These are phyloP conservation scores for Colletotrichum viniferum DNA, from an alignment of 2,329 filamentous ascomycete species.

Conservation along the genomic window DNA sequence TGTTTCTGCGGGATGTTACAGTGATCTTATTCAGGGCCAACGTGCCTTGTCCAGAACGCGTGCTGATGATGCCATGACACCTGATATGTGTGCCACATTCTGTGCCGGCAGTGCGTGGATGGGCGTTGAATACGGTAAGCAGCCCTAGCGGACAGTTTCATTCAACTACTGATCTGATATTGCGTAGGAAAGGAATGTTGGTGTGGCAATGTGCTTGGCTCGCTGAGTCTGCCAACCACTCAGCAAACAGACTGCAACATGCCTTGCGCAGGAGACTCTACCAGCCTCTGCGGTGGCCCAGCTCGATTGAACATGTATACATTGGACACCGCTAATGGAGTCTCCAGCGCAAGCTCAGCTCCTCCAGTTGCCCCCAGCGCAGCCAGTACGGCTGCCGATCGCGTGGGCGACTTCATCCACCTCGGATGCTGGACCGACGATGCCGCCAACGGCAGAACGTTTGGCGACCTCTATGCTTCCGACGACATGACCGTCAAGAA, in stretches of 20 bases:
- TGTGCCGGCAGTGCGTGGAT: conserved; percentile 34
- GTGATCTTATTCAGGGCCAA: conserved; percentile 32
- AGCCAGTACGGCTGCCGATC: conserved; percentile 16
- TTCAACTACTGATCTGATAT: not conserved
- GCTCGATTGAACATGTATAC: conserved; percentile 45
- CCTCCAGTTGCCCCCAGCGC: conserved; percentile 19
- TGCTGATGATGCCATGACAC: conserved; percentile 36
- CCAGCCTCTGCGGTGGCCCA: conserved; percentile 45
- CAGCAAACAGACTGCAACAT: conserved; percentile 41
- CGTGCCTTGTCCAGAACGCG: conserved; percentile 30
- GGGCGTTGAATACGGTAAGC: conserved; percentile 36
- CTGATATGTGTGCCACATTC: conserved; percentile 35
- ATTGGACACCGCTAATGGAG: conserved; percentile 25
- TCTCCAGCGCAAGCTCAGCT: conserved; percentile 7
- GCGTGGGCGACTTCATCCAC: not conserved
- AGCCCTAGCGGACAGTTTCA: conserved; percentile 20
- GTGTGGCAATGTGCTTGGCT: conserved; percentile 42
- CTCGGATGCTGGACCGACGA: conserved; percentile 25
- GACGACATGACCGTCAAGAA: conserved; percentile 40
- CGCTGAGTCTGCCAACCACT: conserved; percentile 32
- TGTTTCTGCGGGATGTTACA: conserved; percentile 39
- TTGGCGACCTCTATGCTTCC: conserved; percentile 26
- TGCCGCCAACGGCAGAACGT: conserved; percentile 29
- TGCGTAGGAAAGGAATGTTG: conserved; percentile 15
- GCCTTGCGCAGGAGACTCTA: conserved; percentile 42